Percentiles rank a stretch among this genome's conserved stretches.
These are phyloP conservation scores for Umbelopsis sp. DNA, from an alignment of 371 early-diverging fungal species.

Conservation along the genomic window DNA sequence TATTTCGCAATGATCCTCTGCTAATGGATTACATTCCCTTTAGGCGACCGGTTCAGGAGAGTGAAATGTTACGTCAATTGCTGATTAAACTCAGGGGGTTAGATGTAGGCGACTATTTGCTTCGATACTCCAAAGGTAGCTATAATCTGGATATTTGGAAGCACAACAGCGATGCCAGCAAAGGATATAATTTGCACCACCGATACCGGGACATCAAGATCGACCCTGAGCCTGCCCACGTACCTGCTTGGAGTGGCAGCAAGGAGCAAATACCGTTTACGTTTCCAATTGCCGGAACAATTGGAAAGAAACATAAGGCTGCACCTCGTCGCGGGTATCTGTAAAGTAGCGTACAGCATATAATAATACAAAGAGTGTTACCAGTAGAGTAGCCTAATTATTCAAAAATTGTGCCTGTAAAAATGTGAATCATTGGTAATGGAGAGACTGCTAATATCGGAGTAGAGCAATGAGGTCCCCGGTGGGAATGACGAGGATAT, in stretches of 20 bases:
- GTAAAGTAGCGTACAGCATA: neutral
- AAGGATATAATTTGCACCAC: conserved; percentile 4
- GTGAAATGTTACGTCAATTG: conserved; percentile 13
- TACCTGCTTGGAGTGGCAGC: conserved; percentile 14
- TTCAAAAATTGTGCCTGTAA: no score
- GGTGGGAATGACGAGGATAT: no score
- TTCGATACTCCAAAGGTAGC: conserved; percentile 2
- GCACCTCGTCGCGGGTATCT: neutral
- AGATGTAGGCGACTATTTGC: neutral
- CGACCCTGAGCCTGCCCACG: neutral
- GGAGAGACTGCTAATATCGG: no score
- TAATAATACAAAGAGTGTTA: neutral
- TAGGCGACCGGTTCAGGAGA: conserved; percentile 9
- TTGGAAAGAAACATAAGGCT: conserved; percentile 7
- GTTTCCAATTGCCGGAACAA: conserved; percentile 30
- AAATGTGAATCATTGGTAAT: no score
- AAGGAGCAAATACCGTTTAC: conserved; percentile 15
- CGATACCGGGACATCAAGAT: neutral
- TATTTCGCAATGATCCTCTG: neutral
- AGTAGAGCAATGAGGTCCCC: no score
- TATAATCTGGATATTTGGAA: conserved; percentile 3
- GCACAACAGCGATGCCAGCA: neutral
- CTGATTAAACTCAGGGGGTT: conserved; percentile 5
- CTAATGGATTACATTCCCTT: neutral
- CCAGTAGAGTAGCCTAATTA: no score